A percentile compares a stretch with the other conserved stretches of the same genome.
These are phyloP conservation scores for Aspergillus sclerotiicarbonarius DNA, from an alignment of 495 filamentous ascomycete genomes.

Conservation along the genomic window DNA sequence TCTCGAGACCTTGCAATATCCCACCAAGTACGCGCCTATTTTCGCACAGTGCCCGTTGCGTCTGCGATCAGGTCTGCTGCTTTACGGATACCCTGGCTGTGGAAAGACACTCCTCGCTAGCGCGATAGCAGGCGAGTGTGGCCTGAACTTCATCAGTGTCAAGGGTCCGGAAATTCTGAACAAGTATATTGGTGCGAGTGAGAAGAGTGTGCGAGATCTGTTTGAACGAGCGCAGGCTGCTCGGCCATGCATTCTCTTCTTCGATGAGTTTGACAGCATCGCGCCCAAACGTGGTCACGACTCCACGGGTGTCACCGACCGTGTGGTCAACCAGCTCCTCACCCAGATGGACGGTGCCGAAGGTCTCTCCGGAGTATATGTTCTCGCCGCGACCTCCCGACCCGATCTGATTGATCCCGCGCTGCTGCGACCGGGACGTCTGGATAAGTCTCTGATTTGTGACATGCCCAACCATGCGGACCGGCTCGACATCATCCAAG, in stretches of 20 bases:
- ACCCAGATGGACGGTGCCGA: constrained; percentile 99
- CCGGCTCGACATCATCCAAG: constrained; percentile 79
- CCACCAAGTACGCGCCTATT: constrained; percentile 96
- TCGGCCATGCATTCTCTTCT: constrained; percentile 89
- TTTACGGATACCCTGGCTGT: constrained; percentile 95
- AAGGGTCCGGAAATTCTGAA: constrained; percentile 98
- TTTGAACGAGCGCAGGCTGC: constrained; percentile 91
- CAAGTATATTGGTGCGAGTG: constrained; percentile 95
- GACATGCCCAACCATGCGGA: constrained; percentile 79
- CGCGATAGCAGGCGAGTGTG: constrained; percentile 93
- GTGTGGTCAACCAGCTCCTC: constrained; percentile 96
- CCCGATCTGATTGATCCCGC: constrained; percentile 96
- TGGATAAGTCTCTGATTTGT: constrained; percentile 89
- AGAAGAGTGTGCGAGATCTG: constrained; percentile 90
- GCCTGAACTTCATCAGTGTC: constrained; percentile 95
- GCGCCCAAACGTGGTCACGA: constrained; percentile 97
- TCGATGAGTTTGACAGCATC: constrained; percentile 97
- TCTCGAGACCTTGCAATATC: constrained; percentile 93
- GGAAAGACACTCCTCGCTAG: constrained; percentile 93
- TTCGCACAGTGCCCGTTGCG: constrained; percentile 94
- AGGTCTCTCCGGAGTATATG: constrained; percentile 89
- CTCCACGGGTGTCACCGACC: constrained; percentile 92
- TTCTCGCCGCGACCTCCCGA: constrained; percentile 85
- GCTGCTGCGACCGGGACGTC: constrained; percentile 78
- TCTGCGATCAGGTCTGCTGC: constrained; percentile 81